Base-by-base conservation (phyloP, 805 yeast species). In the Starmera amethionina region DNA sequence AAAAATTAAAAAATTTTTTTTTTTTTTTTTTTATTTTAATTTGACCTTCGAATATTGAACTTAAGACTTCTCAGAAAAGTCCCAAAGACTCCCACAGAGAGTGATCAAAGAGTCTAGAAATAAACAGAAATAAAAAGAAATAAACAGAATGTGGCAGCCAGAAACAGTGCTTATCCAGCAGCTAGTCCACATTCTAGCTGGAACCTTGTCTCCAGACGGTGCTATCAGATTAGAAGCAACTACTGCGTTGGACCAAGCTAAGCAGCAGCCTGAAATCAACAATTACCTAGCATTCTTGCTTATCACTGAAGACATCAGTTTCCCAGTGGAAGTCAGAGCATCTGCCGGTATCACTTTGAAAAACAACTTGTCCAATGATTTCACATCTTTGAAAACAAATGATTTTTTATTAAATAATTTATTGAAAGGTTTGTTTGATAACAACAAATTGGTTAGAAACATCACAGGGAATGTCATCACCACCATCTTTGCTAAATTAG, bases 381-480 rank as follows among this genome's bases (percentile, higher is more conserved):
- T 62, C 43, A 49, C 51, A n/a, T 47, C 49, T 51, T 22, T 22
- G 27, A 43, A 51, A 37, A 30, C 60, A 30, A 63, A 62, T 40
- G 45, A 57, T 5, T 62, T 64, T 39, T 49, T 65, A 8, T 49
- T 68, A 32, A 46, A 54, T 14, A 63, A 66, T 35, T 54, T 68
- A 8, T 52, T 67, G 45, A 59, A 59, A 50, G 69, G 86, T 2
- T 65, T 87, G 35, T 51, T 72, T 29, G 82, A 73, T 44, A 49
- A 62, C 1, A 73, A 73, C 40, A 58, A 64, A n/a, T 64, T 85
- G 48, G 83, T 90, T 27, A 73, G 95, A 45, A 87, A 84, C 55
- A 85, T 90, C 44, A 81, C 96, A 6, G 96, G 97, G 32, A 88
- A 81, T 53, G 95, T 88, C 38, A 78, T 90, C 39, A 84, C 97